Evolutionary conservation across 306 rosid genomes (phyloP).

Genomic region (Neltuma alba): DNA sequence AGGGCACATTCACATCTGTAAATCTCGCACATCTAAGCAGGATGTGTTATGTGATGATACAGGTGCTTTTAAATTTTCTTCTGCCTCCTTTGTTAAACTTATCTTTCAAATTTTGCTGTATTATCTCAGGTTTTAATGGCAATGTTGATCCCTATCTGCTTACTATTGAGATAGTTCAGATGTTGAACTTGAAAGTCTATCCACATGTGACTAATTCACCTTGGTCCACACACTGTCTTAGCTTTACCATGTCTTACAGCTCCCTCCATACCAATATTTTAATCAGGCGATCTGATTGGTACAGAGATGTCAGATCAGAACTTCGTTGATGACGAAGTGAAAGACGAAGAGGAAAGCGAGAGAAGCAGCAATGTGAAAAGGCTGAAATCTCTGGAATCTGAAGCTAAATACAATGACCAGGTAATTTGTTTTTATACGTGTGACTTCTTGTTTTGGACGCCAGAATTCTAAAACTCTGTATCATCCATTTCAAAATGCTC

Average conservation of each 20-base stretch:
- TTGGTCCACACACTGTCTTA: not conserved
- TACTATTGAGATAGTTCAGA: not conserved
- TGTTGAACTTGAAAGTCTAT: not conserved
- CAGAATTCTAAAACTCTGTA: conserved; percentile 6
- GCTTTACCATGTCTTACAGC: not conserved
- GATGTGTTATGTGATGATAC: conserved; percentile 15
- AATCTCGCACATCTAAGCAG: conserved; percentile 2
- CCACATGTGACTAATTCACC: not conserved
- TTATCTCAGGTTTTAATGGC: not conserved
- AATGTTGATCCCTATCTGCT: not conserved
- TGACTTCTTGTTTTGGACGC: not conserved
- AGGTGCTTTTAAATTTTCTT: conserved; percentile 34
- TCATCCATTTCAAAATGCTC: not conserved
- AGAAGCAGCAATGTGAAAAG: conserved; percentile 34
- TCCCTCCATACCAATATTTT: not conserved
- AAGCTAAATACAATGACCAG: conserved; percentile 44
- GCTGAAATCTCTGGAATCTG: conserved; percentile 13
- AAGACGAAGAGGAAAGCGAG: conserved; percentile 31
- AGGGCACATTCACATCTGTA: conserved; percentile 1
- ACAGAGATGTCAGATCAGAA: conserved; percentile 71
- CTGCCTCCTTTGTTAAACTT: too few relatives aligned
- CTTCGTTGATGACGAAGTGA: conserved; percentile 49
- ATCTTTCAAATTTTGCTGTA: not conserved
- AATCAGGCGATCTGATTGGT: not conserved
- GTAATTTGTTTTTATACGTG: conserved; percentile 32